Percentiles rank a stretch among this genome's conserved stretches.
phyloP scores from a whole-genome alignment of 2,329 filamentous ascomycete species.

The Penicillium sp. region DNA sequence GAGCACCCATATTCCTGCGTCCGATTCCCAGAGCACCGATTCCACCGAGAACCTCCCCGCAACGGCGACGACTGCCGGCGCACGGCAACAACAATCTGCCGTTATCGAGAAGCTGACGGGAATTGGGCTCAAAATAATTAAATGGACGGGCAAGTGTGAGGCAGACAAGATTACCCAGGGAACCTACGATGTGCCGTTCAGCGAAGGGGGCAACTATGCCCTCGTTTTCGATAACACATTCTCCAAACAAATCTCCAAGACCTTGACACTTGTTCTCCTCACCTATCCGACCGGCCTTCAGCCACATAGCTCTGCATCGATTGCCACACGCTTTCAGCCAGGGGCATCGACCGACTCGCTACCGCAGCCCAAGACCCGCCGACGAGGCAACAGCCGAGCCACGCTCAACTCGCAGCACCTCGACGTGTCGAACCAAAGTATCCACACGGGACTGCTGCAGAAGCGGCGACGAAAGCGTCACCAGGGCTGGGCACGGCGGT shows the following conservation, averaged over 20 bases:
- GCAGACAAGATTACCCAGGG: constrained; percentile 93
- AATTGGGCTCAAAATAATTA: constrained; percentile 61
- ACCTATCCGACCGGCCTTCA: constrained; percentile 78
- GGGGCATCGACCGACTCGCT: constrained; percentile 53
- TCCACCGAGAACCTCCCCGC: constrained; percentile 37
- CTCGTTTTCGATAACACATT: constrained; percentile 99
- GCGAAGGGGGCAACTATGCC: constrained; percentile 88
- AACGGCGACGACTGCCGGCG: constrained; percentile 36
- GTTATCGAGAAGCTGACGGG: constrained; percentile 64
- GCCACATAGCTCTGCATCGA: constrained; percentile 47
- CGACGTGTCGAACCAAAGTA: constrained; percentile 45
- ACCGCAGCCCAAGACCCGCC: constrained; percentile 36
- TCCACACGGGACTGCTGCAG: constrained; percentile 79
- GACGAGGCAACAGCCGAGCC: constrained; percentile 31
- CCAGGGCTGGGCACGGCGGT: constrained; percentile 87
- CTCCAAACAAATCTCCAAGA: constrained; percentile 92
- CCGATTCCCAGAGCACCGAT: constrained; percentile 43
- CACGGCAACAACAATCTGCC: constrained; percentile 66
- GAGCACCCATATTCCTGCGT: constrained; percentile 43
- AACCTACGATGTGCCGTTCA: constrained; percentile 71
- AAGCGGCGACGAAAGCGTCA: constrained; percentile 92
- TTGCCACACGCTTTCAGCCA: constrained; percentile 42
- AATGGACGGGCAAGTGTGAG: constrained; percentile 92
- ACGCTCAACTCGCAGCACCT: constrained; percentile 26
- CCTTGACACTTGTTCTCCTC: constrained; percentile 87